Evolutionary conservation across 1,284 basidiomycete species (phyloP).

Genomic region (Austroboletus novae-zelandiae): DNA sequence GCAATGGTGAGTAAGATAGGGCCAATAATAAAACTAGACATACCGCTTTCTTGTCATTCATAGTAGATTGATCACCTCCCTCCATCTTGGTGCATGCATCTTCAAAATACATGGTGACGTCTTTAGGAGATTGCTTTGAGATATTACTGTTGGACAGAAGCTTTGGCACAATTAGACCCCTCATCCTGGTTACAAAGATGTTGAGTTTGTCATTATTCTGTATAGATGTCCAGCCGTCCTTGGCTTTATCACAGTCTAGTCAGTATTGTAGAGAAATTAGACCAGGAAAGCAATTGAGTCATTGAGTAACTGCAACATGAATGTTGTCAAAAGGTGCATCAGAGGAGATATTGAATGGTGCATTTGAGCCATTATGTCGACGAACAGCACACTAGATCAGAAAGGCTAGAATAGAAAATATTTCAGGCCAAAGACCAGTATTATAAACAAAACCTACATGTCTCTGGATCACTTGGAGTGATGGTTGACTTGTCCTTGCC

Average conservation of each 20-base stretch:
- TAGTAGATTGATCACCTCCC: too few species aligned
- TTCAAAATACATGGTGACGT: neutral
- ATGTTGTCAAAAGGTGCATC: neutral
- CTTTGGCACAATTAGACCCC: conserved; percentile 3
- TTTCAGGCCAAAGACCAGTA: too few species aligned
- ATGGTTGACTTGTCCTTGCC: too few species aligned
- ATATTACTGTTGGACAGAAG: neutral
- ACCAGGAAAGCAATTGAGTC: neutral
- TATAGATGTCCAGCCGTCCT: neutral
- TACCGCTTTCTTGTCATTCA: too few species aligned
- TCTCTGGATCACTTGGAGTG: too few species aligned
- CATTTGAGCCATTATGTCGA: neutral
- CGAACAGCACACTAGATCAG: neutral
- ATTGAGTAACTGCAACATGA: neutral
- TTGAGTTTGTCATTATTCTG: conserved; percentile 2
- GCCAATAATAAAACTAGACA: neutral
- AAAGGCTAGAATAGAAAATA: neutral
- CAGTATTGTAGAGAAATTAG: neutral
- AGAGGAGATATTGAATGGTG: conserved; percentile 4
- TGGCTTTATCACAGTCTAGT: conserved; percentile 2
- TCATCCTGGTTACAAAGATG: conserved; percentile 2
- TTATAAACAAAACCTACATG: too few species aligned
- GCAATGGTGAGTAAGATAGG: too few species aligned
- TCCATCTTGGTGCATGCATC: neutral
- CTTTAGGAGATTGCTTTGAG: conserved; percentile 1